Base-by-base conservation (phyloP, 108 stramenopile species). In the Pelagomonas calceolata region DNA sequence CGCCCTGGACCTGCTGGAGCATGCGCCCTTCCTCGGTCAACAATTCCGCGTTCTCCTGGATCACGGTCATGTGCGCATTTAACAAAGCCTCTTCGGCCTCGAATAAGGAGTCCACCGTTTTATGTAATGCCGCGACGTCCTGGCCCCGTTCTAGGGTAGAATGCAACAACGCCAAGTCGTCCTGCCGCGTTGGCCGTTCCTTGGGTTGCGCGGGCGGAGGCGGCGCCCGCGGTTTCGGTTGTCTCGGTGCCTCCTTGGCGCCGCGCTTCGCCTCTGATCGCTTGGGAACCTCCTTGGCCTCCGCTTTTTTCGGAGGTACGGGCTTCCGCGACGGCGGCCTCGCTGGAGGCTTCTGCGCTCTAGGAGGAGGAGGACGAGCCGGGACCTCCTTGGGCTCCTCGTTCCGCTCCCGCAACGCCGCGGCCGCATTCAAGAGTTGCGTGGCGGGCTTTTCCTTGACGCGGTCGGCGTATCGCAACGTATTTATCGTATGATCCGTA, bases 401-500 rank as follows among this genome's bases (percentile, higher is more conserved):
- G 51, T 43, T 43, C 9, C 39, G 39, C 39, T 43, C 39, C 39
- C 9, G 12, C 39, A 43, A 12, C 39, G 39, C 9, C 39, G 5
- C 9, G 39, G 12, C 39, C 9, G 39, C 39, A 12, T 43, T 5
- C n/a, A n/a, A n/a, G n/a, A n/a, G n/a, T n/a, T n/a, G n/a, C n/a
- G n/a, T n/a, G 39, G 39, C 9, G 7, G 3, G 51, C 79, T 93
- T 87, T 74, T 95, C 92, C 80, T 95, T 95, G 74, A 95, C 91
- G 16, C 94, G 80, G 79, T 95, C 94, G 0, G 95, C 97, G 74
- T 96, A 98, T 16, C 99, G 85, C 51, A 99, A 79, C 16, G 99
- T 99, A 75, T 99, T 99, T 36, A 96, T 66, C 5, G 97, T 97
- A 75, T 99, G 97, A 79, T 99, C 99, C 7, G 94, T 87, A 10